phyloP scores from a whole-genome alignment of 805 yeast species.

The Nakazawaea peltata region DNA sequence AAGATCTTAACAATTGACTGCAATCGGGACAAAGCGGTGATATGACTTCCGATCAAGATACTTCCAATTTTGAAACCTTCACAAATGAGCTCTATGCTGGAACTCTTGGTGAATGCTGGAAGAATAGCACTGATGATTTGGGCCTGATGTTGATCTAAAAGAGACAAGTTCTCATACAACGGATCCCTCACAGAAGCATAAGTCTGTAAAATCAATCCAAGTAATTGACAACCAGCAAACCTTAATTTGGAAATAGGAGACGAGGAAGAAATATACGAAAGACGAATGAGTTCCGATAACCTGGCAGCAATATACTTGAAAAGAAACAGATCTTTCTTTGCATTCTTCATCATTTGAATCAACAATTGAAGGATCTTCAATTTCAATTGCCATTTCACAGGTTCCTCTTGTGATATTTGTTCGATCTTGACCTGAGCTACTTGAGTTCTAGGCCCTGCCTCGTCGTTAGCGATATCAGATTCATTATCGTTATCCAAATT shows the following conservation, averaged over 20 bases:
- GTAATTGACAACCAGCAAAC: slow-evolving; percentile 54
- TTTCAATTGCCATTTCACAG: slow-evolving; percentile 51
- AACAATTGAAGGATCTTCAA: slow-evolving; percentile 37
- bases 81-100: slow-evolving; percentile 66
- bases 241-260: slow-evolving; percentile 56
- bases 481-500: slow-evolving; percentile 13
- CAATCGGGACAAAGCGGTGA: slow-evolving; percentile 40
- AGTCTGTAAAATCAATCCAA: slow-evolving; percentile 53
- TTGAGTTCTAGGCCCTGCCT: slow-evolving; percentile 10
- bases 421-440: slow-evolving; percentile 11
- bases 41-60: slow-evolving; percentile 57
- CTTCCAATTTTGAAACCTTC: slow-evolving; percentile 76
- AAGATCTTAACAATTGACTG: slow-evolving; percentile 56
- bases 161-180: slow-evolving; percentile 57
- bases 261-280: slow-evolving; percentile 78
- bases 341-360: slow-evolving; percentile 31
- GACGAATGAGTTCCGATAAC: slow-evolving; percentile 60
- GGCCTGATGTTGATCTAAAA: slow-evolving; percentile 90
- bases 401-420: slow-evolving; percentile 36
- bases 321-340: slow-evolving; percentile 29
- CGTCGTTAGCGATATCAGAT: slow-evolving; percentile 5
- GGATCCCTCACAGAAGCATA: slow-evolving; percentile 65
- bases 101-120: slow-evolving; percentile 73
- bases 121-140: slow-evolving; percentile 84
- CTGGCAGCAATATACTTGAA: slow-evolving; percentile 32